Evolutionary conservation across 129 eudicot genomes (phyloP).

Genomic region (Arctium lappa): DNA sequence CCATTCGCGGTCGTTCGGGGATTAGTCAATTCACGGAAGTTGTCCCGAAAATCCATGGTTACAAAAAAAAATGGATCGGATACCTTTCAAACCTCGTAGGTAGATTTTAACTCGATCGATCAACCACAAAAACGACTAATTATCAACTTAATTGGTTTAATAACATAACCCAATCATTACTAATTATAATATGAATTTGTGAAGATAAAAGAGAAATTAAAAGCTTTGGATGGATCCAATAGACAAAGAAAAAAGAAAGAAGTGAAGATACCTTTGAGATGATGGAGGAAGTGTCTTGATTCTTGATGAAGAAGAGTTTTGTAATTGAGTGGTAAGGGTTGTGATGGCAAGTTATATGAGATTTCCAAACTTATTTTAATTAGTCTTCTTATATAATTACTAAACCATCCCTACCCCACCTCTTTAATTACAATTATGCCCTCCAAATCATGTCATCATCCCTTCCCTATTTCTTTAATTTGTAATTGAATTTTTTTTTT

Average conservation of each 20-base stretch:
- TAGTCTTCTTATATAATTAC: slow-evolving; percentile 13
- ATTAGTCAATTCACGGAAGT: too few species aligned
- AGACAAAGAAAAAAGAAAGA: background rate
- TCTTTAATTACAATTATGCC: slow-evolving; percentile 21
- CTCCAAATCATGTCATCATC: slow-evolving; percentile 25
- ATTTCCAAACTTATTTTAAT: slow-evolving; percentile 28
- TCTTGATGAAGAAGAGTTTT: slow-evolving; percentile 29
- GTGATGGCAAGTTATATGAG: slow-evolving; percentile 38
- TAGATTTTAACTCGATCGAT: background rate
- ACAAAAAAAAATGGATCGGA: background rate
- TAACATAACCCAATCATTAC: background rate
- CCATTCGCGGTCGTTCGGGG: too few species aligned
- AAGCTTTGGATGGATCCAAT: background rate
- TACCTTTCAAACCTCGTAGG: background rate
- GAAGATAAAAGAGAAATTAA: background rate
- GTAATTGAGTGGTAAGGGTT: slow-evolving; percentile 27
- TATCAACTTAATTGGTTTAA: background rate
- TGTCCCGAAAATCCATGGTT: too few species aligned
- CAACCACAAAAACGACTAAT: background rate
- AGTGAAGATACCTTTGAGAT: slow-evolving; percentile 22
- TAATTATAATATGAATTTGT: background rate
- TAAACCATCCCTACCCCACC: slow-evolving; percentile 8
- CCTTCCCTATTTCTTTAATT: background rate
- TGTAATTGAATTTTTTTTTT: background rate
- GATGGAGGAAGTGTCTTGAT: slow-evolving; percentile 25